Base-by-base conservation (phyloP, 2,329 filamentous ascomycete species). In the Coniella vitis region DNA sequence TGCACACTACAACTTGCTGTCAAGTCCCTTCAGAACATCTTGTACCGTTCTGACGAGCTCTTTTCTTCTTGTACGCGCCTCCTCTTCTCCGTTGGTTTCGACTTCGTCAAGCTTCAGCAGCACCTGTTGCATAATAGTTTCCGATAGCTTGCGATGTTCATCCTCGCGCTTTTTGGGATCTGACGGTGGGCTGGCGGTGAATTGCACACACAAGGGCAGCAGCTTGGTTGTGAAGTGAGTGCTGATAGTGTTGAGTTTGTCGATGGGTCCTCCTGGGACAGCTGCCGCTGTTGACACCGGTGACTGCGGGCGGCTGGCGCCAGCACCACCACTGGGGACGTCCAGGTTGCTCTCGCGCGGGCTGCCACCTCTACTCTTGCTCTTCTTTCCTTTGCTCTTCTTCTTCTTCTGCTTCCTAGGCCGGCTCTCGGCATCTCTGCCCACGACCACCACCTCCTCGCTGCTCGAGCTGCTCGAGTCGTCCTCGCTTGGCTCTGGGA, bases 21-120 rank as follows among this genome's bases (percentile, higher is more conserved):
- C 87, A 51, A 91, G 62, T 22, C 73, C 71, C 60, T 75, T 81
- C 56, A 93, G 65, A 38, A 86, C 69, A 10, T 70, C 75, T 63
- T 91, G 86, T 3, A 86, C 82, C 55, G 84, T 75, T 58, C 73
- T 79, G n/a, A 91, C 84, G 44, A 90, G 65, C 50, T 83, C 84
- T 69, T 86, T 90, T 60, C 87, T 71, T 62, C 72, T 78, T 12
- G 73, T 67, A 54, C 86, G 74, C 21, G 85, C 80, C 12, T 83
- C 80, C 9, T 70, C 63, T 55, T 87, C 79, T 4, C 85, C 86
- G 41, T 84, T 83, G 0, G 83, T 83, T 57, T 91, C 86, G 3
- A 91, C 79, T 19, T 76, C 82, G 62, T 93, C 87, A 35, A 89
- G 65, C 68, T 90, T 91, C 55, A 93, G 67, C 34, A 91, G 61